Evolutionary conservation across 306 rosid species (phyloP).

Genomic region (Inga leiocalycina): DNA sequence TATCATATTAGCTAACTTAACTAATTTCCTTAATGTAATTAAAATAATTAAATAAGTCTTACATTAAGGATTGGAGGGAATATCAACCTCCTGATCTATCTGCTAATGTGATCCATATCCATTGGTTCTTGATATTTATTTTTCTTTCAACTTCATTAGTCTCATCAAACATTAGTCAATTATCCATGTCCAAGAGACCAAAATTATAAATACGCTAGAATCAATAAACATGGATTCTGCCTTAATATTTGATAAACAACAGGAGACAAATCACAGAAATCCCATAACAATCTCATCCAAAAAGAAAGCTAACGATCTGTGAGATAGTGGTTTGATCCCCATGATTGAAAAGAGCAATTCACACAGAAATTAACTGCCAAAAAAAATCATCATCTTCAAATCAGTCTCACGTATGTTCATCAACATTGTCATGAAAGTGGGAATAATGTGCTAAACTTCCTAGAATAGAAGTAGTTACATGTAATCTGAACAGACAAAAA

Average conservation of each 20-base stretch:
- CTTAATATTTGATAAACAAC: conserved; percentile 17
- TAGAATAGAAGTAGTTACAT: conserved; percentile 2
- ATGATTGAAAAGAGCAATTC: not conserved
- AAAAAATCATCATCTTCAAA: not conserved
- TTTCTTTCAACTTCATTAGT: conserved; percentile 15
- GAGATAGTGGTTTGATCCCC: conserved; percentile 20
- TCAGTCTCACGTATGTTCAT: conserved; percentile 13
- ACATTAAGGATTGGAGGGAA: too few species aligned
- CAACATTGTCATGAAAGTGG: conserved; percentile 5
- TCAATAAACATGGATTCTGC: not conserved
- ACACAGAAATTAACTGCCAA: conserved; percentile 1
- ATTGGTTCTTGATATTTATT: not conserved
- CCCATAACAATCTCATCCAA: not conserved
- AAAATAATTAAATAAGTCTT: too few species aligned
- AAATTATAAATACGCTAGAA: not conserved
- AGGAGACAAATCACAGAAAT: conserved; percentile 11
- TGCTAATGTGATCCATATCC: not conserved
- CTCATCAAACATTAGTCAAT: conserved; percentile 19
- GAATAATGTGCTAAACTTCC: not conserved
- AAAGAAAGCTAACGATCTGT: conserved; percentile 1
- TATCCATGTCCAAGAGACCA: not conserved
- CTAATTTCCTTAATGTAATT: too few species aligned
- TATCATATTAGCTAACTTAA: too few species aligned
- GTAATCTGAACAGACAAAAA: conserved; percentile 15
- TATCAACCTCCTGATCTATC: not conserved